Conservation (phyloP, 176 grass and related monocot genomes). For the Hyparrhenia diplandra region DNA sequence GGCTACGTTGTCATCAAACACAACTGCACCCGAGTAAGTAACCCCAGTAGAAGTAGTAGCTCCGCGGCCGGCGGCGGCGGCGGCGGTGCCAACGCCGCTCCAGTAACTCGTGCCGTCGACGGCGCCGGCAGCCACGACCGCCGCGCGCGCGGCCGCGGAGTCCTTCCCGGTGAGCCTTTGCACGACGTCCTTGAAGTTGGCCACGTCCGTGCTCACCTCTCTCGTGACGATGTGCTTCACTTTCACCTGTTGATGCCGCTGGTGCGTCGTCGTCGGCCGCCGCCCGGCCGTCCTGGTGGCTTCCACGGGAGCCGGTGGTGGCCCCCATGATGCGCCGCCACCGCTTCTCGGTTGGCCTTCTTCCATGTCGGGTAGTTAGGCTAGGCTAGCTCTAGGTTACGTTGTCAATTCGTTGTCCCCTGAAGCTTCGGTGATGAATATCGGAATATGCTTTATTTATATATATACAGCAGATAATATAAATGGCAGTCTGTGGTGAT, state of each 20-base stretch:
- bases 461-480: background rate
- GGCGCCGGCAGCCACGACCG: background rate
- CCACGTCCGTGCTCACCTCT: constrained; percentile 38
- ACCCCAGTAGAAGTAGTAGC: background rate
- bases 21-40: background rate
- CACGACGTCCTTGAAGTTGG: constrained; percentile 45
- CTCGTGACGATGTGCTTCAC: constrained; percentile 42
- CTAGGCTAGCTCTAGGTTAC: too few relatives aligned
- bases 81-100: background rate
- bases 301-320: background rate
- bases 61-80: background rate
- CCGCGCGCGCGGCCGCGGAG: constrained; percentile 17
- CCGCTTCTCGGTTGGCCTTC: background rate
- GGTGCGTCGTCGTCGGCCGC: background rate
- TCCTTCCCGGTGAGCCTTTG: constrained; percentile 48
- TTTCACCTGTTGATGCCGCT: background rate
- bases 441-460: background rate
- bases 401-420: background rate
- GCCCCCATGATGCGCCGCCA: background rate
- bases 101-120: background rate
- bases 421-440: background rate
- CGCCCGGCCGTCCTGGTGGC: background rate
- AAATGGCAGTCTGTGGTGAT: background rate
- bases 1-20: background rate
- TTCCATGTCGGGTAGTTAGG: background rate